Conservation (phyloP, 169 alveolate genomes). For the Eimeria acervulina region DNA sequence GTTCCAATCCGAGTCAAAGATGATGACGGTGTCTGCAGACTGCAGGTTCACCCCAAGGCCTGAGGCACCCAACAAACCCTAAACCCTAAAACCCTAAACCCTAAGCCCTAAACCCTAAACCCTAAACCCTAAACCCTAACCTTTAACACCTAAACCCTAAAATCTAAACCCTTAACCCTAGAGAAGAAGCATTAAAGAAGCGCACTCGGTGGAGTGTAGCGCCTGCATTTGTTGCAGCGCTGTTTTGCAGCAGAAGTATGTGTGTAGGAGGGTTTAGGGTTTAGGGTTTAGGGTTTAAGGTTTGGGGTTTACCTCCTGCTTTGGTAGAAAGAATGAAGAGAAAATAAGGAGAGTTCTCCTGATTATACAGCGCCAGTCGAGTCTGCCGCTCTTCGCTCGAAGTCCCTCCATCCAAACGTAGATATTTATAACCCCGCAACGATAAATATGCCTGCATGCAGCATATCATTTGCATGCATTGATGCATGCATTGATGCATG, state of each 20-base stretch:
- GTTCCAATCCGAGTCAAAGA: slow-evolving; percentile 98
- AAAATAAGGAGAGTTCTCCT: slow-evolving; percentile 91
- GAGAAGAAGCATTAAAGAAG: background rate
- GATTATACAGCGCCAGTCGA: slow-evolving; percentile 86
- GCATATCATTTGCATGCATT: background rate
- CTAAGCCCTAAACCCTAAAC: background rate
- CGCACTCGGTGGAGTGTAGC: background rate
- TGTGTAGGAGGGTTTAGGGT: background rate
- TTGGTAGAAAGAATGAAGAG: slow-evolving; percentile 94
- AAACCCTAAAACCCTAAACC: background rate
- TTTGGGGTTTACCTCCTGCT: slow-evolving; percentile 91
- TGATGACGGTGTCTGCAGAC: slow-evolving; percentile 98
- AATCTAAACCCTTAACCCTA: no score
- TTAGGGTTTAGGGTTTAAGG: background rate
- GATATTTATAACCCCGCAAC: slow-evolving; percentile 30
- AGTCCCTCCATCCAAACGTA: slow-evolving; percentile 91
- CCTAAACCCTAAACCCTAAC: background rate
- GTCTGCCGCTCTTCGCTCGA: slow-evolving; percentile 93
- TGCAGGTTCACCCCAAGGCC: slow-evolving; percentile 96
- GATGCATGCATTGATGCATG: no score
- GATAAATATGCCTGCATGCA: slow-evolving; percentile 42
- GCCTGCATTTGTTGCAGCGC: background rate
- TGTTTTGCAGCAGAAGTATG: no score
- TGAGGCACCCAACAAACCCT: background rate
- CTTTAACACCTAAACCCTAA: background rate